Percentiles rank a stretch among this genome's conserved stretches.
Conservation (phyloP, 2,329 filamentous ascomycete species). For the Onygena corvina region DNA sequence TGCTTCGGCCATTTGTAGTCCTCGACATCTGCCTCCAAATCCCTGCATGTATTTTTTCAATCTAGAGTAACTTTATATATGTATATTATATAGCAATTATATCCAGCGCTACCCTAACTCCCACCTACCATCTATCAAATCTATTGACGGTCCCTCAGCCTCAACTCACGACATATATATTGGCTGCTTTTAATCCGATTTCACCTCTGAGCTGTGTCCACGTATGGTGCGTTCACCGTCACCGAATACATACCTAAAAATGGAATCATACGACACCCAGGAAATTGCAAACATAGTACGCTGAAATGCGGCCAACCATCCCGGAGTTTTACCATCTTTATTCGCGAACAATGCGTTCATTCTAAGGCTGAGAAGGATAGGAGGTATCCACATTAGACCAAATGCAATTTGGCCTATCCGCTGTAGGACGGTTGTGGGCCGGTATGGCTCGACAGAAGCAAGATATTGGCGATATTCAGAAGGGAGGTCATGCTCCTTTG, state of each 20-base stretch:
- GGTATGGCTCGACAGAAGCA: conserved; percentile 55
- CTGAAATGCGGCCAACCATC: conserved; percentile 49
- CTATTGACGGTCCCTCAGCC: background rate
- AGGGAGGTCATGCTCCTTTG: conserved; percentile 67
- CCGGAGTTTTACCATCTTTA: conserved; percentile 54
- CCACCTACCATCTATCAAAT: background rate
- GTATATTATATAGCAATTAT: background rate
- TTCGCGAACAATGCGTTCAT: conserved; percentile 42
- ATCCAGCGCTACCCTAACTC: background rate
- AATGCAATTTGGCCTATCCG: conserved; percentile 53
- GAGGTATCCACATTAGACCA: conserved; percentile 46
- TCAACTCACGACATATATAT: too few relatives aligned
- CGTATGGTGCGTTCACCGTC: conserved; percentile 62
- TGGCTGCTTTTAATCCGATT: too few relatives aligned
- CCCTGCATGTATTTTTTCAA: background rate
- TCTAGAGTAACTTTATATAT: too few relatives aligned
- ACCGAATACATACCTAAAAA: conserved; percentile 60
- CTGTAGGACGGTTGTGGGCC: conserved; percentile 55
- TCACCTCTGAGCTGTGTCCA: background rate
- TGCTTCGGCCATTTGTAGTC: background rate
- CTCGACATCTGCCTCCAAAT: background rate
- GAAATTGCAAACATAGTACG: conserved; percentile 44
- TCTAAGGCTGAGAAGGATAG: conserved; percentile 44
- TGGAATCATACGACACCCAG: conserved; percentile 54
- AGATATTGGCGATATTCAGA: conserved; percentile 66